These are phyloP conservation scores for Taiozyma sp. DNA, from an alignment of 1,139 yeast genomes.

Conservation along the genomic window DNA sequence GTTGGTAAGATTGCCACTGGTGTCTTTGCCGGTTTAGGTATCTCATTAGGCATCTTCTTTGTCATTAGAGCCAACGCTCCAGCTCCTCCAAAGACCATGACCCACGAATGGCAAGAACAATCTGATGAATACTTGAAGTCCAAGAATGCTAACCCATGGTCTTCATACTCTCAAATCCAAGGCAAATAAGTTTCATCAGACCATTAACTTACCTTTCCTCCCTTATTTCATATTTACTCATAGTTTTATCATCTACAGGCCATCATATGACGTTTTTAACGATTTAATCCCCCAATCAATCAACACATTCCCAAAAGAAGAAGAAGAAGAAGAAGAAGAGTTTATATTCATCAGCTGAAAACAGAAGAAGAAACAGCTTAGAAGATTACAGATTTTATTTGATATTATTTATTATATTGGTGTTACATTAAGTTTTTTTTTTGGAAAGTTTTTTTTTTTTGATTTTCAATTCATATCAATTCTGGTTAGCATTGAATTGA, in stretches of 20 bases:
- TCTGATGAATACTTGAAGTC: constrained; percentile 94
- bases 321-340: not conserved
- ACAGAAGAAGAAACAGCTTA: not conserved
- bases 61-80: constrained; percentile 51
- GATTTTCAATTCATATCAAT: not conserved
- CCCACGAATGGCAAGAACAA: constrained; percentile 96
- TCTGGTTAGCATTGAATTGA: not conserved
- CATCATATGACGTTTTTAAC: not conserved
- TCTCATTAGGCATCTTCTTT: constrained; percentile 61
- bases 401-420: not conserved
- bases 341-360: not conserved
- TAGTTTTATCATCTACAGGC: not conserved
- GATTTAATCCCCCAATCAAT: not conserved
- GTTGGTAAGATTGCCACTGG: constrained; percentile 74
- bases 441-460: not conserved
- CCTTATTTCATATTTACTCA: not conserved
- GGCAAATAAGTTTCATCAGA: constrained; percentile 39
- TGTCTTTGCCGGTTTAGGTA: constrained; percentile 60
- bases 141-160: constrained; percentile 96
- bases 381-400: not conserved
- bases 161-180: constrained; percentile 92
- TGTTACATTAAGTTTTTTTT: not conserved
- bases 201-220: not conserved
- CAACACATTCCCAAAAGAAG: not conserved
- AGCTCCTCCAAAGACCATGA: constrained; percentile 78